Base-by-base conservation (phyloP, 352 stramenopile genomes). In the Blastocystis sp. region DNA sequence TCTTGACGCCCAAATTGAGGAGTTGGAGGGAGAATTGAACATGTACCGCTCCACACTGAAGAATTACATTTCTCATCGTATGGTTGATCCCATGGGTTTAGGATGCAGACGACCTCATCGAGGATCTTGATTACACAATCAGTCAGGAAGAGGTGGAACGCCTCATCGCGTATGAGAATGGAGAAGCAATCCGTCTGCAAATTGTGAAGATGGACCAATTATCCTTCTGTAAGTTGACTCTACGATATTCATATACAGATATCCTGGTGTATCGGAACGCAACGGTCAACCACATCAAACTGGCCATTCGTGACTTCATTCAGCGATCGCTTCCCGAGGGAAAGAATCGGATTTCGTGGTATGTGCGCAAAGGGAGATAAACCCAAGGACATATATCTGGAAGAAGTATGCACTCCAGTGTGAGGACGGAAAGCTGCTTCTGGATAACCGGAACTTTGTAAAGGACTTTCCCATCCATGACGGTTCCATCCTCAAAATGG, bases 111-210 rank as follows among this genome's bases (percentile, higher is more conserved):
- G 51, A 81, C 24, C 27, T 65, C 3, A 38, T 81, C 11, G 69
- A 81, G 21, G 69, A 81, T 38, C 44, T 81, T n/a, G 69, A 81
- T 21, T 27, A 65, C 8, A 42, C 46, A 42, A 51, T 81, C 27
- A 81, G 21, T 63, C 69, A 81, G 46, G 69, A 81, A 81, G 69
- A 81, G 38, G 69, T 81, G 42, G 69, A 81, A 63, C 69, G 69
- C 7, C 69, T 81, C 4, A 81, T 81, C 36, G 69, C 69, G 0
- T 81, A 81, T 42, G 69, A 81, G 42, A 81, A 81, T 9, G 69
- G 69, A 11, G 46, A 81, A 46, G 69, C 69, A 14, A 81, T 81
- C 21, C 42, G 69, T n/a, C 3, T 81, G 8, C 61, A 27, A 21
- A 81, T 81, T 27, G 34, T n/a, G 9, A 81, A 81, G 46, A 63